These are phyloP conservation scores for Magnolia changhungtana DNA, from an alignment of 164 flowering plant species.

Conservation along the genomic window DNA sequence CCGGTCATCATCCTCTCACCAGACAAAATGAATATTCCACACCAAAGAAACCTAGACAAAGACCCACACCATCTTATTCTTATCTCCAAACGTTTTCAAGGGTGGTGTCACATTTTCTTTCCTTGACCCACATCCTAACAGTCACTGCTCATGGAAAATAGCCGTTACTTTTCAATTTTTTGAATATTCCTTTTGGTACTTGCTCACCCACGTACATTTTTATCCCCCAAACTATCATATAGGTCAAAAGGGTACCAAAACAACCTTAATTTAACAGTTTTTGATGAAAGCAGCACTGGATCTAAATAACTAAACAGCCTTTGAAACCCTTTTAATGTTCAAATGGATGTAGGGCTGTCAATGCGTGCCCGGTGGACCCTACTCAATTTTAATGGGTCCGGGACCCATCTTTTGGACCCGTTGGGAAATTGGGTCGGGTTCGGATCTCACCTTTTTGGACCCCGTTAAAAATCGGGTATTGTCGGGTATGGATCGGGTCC, in stretches of 20 bases:
- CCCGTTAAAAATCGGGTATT: too few relatives aligned
- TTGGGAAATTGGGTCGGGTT: too few relatives aligned
- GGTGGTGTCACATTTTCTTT: constrained; percentile 21
- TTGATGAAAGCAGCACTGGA: constrained; percentile 5
- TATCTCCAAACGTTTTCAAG: constrained; percentile 18
- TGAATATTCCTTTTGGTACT: constrained; percentile 53
- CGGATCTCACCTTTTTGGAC: too few relatives aligned
- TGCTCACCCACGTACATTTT: constrained; percentile 17
- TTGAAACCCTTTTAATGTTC: constrained; percentile 4
- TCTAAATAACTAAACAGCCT: constrained; percentile 1
- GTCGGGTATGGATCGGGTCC: too few relatives aligned
- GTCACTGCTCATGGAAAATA: constrained; percentile 27
- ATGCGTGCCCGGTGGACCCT: too few relatives aligned
- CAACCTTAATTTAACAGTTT: constrained; percentile 6
- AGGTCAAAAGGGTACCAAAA: constrained; percentile 27
- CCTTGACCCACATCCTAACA: constrained; percentile 19
- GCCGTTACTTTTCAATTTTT: constrained; percentile 36
- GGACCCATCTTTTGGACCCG: too few relatives aligned
- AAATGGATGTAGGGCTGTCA: too few relatives aligned
- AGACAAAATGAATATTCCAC: constrained; percentile 60
- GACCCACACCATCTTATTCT: constrained; percentile 28
- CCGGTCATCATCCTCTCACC: constrained; percentile 22
- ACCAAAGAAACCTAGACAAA: constrained; percentile 23
- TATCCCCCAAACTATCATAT: not conserved
- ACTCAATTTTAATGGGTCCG: too few relatives aligned